Conservation (phyloP, 352 stramenopile genomes). For the Pythium rhizo-oryzae region DNA sequence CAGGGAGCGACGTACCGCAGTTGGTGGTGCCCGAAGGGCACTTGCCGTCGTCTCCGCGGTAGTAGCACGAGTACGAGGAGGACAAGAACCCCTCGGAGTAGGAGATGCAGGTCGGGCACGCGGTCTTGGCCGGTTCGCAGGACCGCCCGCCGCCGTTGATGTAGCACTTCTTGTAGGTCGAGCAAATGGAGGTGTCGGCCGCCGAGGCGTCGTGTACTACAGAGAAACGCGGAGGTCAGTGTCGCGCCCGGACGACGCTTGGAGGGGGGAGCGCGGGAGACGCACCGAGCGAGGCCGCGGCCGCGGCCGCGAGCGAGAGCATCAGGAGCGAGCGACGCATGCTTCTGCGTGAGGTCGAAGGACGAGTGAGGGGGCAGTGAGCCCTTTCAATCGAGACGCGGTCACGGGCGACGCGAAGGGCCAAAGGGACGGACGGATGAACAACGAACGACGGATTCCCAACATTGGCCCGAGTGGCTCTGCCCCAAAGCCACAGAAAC, state of each 20-base stretch:
- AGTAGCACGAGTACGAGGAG: slow-evolving; percentile 23
- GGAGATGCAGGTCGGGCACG: slow-evolving; percentile 19
- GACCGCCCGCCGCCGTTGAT: slow-evolving; percentile 16
- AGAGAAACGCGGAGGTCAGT: not conserved
- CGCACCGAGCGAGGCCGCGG: slow-evolving; percentile 6
- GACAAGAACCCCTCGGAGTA: slow-evolving; percentile 10
- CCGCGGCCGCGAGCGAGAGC: slow-evolving; percentile 17
- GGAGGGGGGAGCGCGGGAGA: not conserved
- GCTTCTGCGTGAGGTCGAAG: not conserved
- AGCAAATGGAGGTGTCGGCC: slow-evolving; percentile 16
- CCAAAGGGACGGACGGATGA: not conserved
- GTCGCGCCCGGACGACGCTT: not conserved
- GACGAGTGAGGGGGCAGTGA: no score
- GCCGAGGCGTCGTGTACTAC: slow-evolving; percentile 11
- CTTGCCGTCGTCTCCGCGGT: slow-evolving; percentile 12
- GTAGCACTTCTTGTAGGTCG: slow-evolving; percentile 18
- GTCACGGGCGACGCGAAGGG: not conserved
- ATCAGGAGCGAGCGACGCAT: slow-evolving; percentile 17
- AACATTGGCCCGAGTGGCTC: not conserved
- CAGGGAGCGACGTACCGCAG: slow-evolving; percentile 8
- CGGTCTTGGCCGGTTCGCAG: slow-evolving; percentile 13
- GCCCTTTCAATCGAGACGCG: not conserved
- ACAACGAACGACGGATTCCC: not conserved
- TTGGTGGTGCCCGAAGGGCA: slow-evolving; percentile 16
- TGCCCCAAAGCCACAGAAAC: not conserved